These are phyloP conservation scores for Takashimella koratensis DNA, from an alignment of 1,284 basidiomycete species.

Conservation along the genomic window DNA sequence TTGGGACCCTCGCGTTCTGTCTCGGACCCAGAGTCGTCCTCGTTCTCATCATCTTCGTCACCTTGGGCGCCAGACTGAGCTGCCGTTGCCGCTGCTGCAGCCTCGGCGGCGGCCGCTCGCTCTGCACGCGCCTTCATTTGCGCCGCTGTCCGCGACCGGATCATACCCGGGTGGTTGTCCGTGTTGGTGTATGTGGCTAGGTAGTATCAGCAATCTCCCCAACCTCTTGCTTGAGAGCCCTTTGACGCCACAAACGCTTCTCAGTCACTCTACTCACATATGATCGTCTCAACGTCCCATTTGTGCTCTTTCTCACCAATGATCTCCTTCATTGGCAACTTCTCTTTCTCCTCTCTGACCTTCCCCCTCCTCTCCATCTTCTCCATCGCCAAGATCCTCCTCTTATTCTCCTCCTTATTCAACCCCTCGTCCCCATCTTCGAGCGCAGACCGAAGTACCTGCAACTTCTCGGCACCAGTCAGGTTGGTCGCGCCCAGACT, in stretches of 20 bases:
- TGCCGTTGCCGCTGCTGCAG: slow-evolving; percentile 8
- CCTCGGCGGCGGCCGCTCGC: slow-evolving; percentile 14
- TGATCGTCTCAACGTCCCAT: slow-evolving; percentile 93
- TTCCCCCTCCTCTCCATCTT: slow-evolving; percentile 43
- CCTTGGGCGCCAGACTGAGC: slow-evolving; percentile 29
- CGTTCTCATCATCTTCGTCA: slow-evolving; percentile 31
- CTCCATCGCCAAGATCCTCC: slow-evolving; percentile 58
- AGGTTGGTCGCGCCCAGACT: slow-evolving; percentile 60
- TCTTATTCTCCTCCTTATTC: slow-evolving; percentile 59
- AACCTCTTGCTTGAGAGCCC: too few relatives aligned
- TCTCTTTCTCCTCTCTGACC: slow-evolving; percentile 52
- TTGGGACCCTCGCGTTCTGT: slow-evolving; percentile 38
- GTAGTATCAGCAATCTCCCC: background rate
- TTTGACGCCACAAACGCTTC: too few relatives aligned
- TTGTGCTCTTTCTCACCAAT: slow-evolving; percentile 66
- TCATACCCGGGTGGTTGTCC: slow-evolving; percentile 87
- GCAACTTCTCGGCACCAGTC: slow-evolving; percentile 70
- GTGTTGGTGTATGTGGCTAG: slow-evolving; percentile 90
- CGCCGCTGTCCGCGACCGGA: slow-evolving; percentile 60
- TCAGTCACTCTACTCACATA: slow-evolving; percentile 75
- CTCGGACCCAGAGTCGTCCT: slow-evolving; percentile 49
- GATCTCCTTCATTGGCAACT: slow-evolving; percentile 34
- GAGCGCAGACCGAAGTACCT: slow-evolving; percentile 71
- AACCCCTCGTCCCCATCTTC: slow-evolving; percentile 56
- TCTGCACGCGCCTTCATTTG: slow-evolving; percentile 33